A percentile compares a stretch with the other conserved stretches of the same genome.
Evolutionary conservation across 345 rosid species (phyloP).

Genomic region (Hirschfeldia incana): DNA sequence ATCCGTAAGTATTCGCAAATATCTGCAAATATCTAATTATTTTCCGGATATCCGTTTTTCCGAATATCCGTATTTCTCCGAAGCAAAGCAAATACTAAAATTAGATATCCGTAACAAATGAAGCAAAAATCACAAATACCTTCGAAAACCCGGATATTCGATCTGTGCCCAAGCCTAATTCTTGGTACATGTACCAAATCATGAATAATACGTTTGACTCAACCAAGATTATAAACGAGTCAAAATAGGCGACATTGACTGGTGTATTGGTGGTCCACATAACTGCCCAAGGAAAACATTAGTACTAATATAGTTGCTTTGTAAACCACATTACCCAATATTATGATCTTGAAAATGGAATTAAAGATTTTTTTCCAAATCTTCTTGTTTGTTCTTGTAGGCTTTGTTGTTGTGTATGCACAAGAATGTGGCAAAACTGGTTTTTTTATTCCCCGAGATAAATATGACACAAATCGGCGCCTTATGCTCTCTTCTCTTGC

Average conservation of each 20-base stretch:
- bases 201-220: neutral
- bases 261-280: neutral
- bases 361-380: neutral
- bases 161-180: too few relatives aligned
- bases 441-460: slow-evolving; percentile 2
- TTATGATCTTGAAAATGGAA: neutral
- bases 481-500: slow-evolving; percentile 33
- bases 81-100: too few relatives aligned
- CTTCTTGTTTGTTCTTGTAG: neutral
- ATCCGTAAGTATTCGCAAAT: too few relatives aligned
- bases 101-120: too few relatives aligned
- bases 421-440: neutral
- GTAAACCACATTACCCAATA: neutral
- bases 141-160: too few relatives aligned
- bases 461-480: slow-evolving; percentile 28
- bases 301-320: neutral
- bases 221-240: neutral
- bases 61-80: too few relatives aligned
- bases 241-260: neutral
- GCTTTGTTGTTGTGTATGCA: neutral
- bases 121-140: too few relatives aligned
- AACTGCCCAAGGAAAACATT: neutral
- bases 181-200: neutral
- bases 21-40: too few relatives aligned
- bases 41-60: too few relatives aligned